phyloP scores from a whole-genome alignment of 2,329 filamentous ascomycete genomes.

The Ciborinia camelliae region DNA sequence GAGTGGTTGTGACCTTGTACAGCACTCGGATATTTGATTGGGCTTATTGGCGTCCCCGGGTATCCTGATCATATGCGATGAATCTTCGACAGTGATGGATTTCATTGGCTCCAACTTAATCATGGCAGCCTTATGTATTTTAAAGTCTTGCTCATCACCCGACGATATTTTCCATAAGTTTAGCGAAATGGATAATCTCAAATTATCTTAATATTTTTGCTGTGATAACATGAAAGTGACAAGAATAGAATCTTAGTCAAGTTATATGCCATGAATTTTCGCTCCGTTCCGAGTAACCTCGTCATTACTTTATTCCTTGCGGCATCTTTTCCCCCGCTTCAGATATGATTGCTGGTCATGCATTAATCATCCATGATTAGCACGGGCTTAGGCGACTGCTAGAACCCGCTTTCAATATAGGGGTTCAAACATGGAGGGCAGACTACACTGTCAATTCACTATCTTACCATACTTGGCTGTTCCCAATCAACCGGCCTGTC shows the following conservation, averaged over 20 bases:
- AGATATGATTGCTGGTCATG: neutral
- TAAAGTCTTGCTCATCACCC: slow-evolving; percentile 4
- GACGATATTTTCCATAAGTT: neutral
- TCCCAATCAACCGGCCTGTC: slow-evolving; percentile 28
- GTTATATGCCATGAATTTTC: neutral
- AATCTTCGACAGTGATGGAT: neutral
- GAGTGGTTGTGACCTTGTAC: slow-evolving; percentile 1
- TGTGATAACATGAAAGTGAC: neutral
- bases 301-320: slow-evolving; percentile 7
- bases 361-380: slow-evolving; percentile 3
- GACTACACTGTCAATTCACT: neutral
- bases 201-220: neutral
- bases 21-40: slow-evolving; percentile 1
- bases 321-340: neutral
- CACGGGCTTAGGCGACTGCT: neutral
- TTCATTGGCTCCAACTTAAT: neutral
- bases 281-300: neutral
- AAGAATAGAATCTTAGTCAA: neutral
- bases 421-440: neutral
- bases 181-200: neutral
- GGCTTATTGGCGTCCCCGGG: slow-evolving; percentile 11
- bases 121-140: neutral
- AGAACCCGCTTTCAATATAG: neutral
- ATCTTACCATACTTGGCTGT: slow-evolving; percentile 25
- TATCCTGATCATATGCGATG: neutral